These are phyloP conservation scores for Dillenia turbinata DNA, from an alignment of 164 flowering plant species.

Conservation along the genomic window DNA sequence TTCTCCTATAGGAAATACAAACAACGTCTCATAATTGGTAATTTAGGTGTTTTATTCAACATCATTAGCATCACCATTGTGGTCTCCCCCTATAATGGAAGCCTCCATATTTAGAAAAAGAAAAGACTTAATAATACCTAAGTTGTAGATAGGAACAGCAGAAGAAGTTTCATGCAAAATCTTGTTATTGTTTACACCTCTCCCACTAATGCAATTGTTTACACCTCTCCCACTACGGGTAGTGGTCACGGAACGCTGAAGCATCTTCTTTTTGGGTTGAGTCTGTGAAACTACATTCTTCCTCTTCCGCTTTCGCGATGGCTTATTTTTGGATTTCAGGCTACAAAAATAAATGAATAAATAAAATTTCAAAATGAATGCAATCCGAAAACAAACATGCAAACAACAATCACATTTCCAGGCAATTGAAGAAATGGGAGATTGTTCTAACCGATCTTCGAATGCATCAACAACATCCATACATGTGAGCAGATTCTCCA, in stretches of 20 bases:
- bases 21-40: constrained; percentile 14
- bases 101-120: not conserved
- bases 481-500: constrained; percentile 68
- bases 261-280: constrained; percentile 68
- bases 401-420: not conserved
- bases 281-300: constrained; percentile 37
- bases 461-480: constrained; percentile 80
- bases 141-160: constrained; percentile 18
- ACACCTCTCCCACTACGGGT: not conserved
- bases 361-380: not conserved
- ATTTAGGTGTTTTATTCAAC: constrained; percentile 11
- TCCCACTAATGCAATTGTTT: constrained; percentile 3
- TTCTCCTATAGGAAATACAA: constrained; percentile 7
- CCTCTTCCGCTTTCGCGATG: constrained; percentile 58
- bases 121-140: constrained; percentile 1
- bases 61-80: not conserved
- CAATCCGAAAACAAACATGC: not conserved
- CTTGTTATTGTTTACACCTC: constrained; percentile 7
- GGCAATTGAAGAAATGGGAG: not conserved
- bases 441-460: constrained; percentile 57
- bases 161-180: constrained; percentile 16
- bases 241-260: not conserved
- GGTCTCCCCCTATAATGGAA: not conserved
- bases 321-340: constrained; percentile 38
- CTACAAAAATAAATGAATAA: constrained; percentile 21